These are phyloP conservation scores for Arabidopsis suecica DNA, from an alignment of 345 rosid genomes.

Conservation along the genomic window DNA sequence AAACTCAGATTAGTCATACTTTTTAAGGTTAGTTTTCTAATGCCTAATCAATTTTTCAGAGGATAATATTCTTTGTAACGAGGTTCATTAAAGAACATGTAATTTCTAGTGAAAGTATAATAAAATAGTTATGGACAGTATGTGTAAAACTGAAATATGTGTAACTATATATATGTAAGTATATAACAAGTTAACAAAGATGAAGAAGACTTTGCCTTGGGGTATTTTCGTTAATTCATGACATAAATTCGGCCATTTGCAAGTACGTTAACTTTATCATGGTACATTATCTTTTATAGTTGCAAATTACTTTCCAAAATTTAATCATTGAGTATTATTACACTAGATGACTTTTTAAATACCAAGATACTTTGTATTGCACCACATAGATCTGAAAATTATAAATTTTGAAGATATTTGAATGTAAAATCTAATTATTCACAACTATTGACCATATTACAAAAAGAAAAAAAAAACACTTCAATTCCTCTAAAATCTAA, in stretches of 20 bases:
- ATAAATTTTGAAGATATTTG: not conserved
- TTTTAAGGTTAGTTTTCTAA: not conserved
- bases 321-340: conserved; percentile 9
- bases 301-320: not conserved
- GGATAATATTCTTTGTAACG: not conserved
- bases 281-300: not conserved
- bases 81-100: not conserved
- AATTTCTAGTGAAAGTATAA: not conserved
- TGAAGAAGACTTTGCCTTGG: not conserved
- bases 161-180: not conserved
- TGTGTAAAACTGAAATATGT: not conserved
- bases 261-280: not conserved
- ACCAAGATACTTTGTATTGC: not conserved
- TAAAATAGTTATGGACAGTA: no score
- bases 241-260: not conserved
- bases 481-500: not conserved
- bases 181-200: not conserved
- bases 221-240: not conserved
- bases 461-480: not conserved
- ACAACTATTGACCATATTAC: not conserved
- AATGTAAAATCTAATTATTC: not conserved
- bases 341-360: not conserved
- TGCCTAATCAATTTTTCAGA: not conserved
- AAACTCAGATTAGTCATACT: not conserved
- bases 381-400: not conserved